phyloP scores from a whole-genome alignment of 805 yeast species.

The Scheffersomyces ergatensis region DNA sequence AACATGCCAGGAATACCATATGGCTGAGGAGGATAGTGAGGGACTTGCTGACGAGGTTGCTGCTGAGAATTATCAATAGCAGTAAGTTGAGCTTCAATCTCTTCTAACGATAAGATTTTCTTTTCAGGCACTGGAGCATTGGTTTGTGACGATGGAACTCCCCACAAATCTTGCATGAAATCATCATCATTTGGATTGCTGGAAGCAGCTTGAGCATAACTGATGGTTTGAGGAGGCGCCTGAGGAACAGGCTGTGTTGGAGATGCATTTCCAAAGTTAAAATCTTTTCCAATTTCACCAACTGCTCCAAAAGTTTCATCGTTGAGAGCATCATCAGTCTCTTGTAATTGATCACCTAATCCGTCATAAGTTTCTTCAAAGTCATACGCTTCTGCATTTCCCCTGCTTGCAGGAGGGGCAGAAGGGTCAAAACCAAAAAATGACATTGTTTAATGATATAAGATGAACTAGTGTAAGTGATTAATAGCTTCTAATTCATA shows the following conservation, averaged over 20 bases:
- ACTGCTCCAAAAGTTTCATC: constrained; percentile 71
- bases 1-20: constrained; percentile 34
- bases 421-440: constrained; percentile 64
- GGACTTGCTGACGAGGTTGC: constrained; percentile 18
- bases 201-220: constrained; percentile 43
- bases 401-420: constrained; percentile 28
- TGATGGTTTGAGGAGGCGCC: constrained; percentile 23
- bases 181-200: constrained; percentile 39
- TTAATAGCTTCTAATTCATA: too few species aligned
- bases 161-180: constrained; percentile 46
- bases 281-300: constrained; percentile 56
- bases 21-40: constrained; percentile 30
- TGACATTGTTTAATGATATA: constrained; percentile 46
- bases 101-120: constrained; percentile 70
- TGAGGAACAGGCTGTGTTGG: background rate
- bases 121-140: constrained; percentile 22
- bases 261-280: constrained; percentile 52
- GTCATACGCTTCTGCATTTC: constrained; percentile 46
- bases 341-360: constrained; percentile 61
- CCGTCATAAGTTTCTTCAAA: constrained; percentile 86
- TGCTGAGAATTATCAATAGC: constrained; percentile 37
- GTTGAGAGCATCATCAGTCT: constrained; percentile 76
- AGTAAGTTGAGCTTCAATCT: constrained; percentile 75
- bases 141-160: constrained; percentile 31
- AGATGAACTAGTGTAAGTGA: too few species aligned